Base-by-base conservation (phyloP, 805 yeast genomes). In the Candida succiphila region DNA sequence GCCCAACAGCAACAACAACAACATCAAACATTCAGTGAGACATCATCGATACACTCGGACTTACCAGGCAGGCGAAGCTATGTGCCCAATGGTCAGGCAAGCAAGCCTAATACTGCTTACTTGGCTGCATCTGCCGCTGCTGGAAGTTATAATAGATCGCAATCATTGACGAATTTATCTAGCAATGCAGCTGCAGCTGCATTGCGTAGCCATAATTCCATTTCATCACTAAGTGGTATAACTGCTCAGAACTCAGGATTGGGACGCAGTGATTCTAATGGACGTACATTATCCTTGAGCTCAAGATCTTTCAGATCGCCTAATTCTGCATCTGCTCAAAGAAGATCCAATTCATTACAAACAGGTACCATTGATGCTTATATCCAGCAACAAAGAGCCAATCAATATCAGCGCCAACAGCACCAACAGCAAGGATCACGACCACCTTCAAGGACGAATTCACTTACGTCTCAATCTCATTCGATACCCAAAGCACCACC, bases 121-220 rank as follows among this genome's bases (percentile, higher is more conserved):
- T 21, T 10, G 16, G 32, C 45, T 4, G 54, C 52, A 4, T 42
- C 32, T 30, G 31, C 42, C 36, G 54, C 54, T 17, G 54, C 56
- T 4, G 41, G 39, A 30, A 44, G 44, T 26, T 51, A 52, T 4
- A 30, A 44, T 14, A 46, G 53, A 31, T 36, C 45, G 13, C 37
- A 43, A 24, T 48, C 55, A 25, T 34, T 48, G 43, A 45, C 45
- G 5, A 44, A 49, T 16, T 28, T 49, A 17, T 53, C 58, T 2
- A 44, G 51, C 17, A 47, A 49, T 19, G 59, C 59, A 2, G 59
- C 59, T 2, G 52, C 56, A 5, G 52, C 59, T 9, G 59, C 59
- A 2, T 29, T 55, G 23, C 41, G 43, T 10, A 43, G 45, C 16
- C 51, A 47, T 26, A 37, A 45, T 15, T 41, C 49, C 6, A 30